Conservation (phyloP, 2,329 filamentous ascomycete genomes). For the Fusarium tricinctum region DNA sequence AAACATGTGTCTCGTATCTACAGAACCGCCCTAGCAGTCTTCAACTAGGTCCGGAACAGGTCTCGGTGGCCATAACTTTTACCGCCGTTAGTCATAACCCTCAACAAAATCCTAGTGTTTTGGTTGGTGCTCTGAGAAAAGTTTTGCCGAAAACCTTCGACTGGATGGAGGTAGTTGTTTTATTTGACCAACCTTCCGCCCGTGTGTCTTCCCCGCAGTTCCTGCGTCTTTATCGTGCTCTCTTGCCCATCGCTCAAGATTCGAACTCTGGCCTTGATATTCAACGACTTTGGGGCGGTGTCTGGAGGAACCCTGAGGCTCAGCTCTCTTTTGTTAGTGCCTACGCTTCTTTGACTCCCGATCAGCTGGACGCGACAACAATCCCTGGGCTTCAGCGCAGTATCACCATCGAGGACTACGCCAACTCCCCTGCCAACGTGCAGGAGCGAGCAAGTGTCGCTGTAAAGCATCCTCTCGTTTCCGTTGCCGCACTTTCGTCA, state of each 20-base stretch:
- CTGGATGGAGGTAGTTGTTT: constrained; percentile 79
- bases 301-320: constrained; percentile 87
- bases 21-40: constrained; percentile 67
- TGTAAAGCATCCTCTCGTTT: constrained; percentile 88
- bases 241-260: constrained; percentile 78
- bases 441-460: constrained; percentile 71
- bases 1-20: constrained; percentile 70
- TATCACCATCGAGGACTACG: constrained; percentile 74
- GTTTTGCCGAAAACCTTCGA: constrained; percentile 74
- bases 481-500: constrained; percentile 82
- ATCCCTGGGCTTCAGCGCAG: constrained; percentile 86
- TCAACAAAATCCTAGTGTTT: constrained; percentile 64
- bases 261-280: constrained; percentile 75
- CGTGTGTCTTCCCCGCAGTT: constrained; percentile 86
- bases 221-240: constrained; percentile 81
- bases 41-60: constrained; percentile 83
- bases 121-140: constrained; percentile 74
- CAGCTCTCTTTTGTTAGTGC: constrained; percentile 95
- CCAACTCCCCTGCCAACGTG: constrained; percentile 63
- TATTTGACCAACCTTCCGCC: constrained; percentile 84
- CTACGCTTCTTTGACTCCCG: constrained; percentile 80
- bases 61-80: constrained; percentile 83
- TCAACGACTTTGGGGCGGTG: constrained; percentile 89
- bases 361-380: constrained; percentile 84
- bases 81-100: constrained; percentile 70